Base-by-base conservation (phyloP, 345 rosid genomes). In the Cardamine resedifolia region DNA sequence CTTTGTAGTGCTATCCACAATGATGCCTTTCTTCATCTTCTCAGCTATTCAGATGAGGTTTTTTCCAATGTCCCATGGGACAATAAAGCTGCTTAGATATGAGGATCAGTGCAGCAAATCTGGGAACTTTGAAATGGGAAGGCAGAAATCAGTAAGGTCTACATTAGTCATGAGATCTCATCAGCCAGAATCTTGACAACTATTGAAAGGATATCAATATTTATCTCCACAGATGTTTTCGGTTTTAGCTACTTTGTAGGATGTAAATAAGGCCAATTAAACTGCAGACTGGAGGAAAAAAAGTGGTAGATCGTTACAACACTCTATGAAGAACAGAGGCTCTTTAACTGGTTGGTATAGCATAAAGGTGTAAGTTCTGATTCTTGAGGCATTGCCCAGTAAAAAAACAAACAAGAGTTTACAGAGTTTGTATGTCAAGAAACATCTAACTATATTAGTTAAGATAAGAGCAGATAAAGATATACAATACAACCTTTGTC, bases 61-160 rank as follows among this genome's bases (percentile, higher is more conserved):
- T 87, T 94, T 91, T 61, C 98, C 98, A 27, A 86, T 90, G 96
- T 94, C 85, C 66, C 97, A 94, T 62, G 90, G 80, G 48, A 86
- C 82, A 78, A 81, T 94, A 76, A 90, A 86, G 80, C 81, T 92
- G 92, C 86, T 94, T 55, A 81, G 88, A 69, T 78, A 76, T 8
- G 97, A 87, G 50, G 96, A 90, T 48, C 85, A 57, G 24, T 76
- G 88, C 6, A 79, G 80, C 62, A 88, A 89, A 61, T 77, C 88
- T 0, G 91, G 80, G 70, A 88, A 79, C 50, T 62, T 71, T 16
- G 85, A 86, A 1, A 76, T 91, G 85, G 88, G 90, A 60, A 82
- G 96, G 38, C 92, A 94, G 77, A 74, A 84, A 64, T 91, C 95
- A 26, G 31, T 85, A 26, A 80, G 87, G 72, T 91, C 91, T 28